Percentiles rank a stretch among this genome's conserved stretches.
Conservation (phyloP, 225 moss, liverwort and hornwort species). For the Bryoerythrophyllum caledonicum region DNA sequence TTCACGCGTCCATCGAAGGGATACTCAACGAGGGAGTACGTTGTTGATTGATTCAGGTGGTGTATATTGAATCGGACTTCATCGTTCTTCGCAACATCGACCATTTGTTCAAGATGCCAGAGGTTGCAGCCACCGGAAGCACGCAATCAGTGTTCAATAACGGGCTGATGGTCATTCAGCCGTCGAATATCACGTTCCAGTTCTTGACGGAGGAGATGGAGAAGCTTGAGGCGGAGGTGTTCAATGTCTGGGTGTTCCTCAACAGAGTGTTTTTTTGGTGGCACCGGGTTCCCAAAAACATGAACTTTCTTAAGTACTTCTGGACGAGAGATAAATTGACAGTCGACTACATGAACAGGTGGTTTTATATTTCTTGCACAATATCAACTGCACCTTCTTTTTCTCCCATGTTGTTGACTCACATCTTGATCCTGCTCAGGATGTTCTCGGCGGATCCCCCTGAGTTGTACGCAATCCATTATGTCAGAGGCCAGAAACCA, state of each 20-base stretch:
- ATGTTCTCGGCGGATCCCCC: conserved; percentile 45
- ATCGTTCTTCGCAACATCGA: conserved; percentile 63
- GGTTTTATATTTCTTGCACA: neutral
- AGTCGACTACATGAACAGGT: conserved; percentile 42
- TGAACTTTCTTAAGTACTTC: conserved; percentile 61
- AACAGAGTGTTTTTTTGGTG: conserved; percentile 70
- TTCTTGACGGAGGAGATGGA: conserved; percentile 59
- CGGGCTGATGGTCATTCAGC: conserved; percentile 81
- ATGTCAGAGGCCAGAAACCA: conserved; percentile 53
- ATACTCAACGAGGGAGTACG: neutral
- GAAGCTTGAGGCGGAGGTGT: conserved; percentile 43
- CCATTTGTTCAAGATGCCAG: conserved; percentile 57
- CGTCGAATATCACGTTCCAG: conserved; percentile 69
- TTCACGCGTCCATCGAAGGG: neutral
- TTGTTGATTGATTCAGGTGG: conserved; percentile 24
- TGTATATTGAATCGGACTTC: conserved; percentile 64
- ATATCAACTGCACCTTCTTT: no score
- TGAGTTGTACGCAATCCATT: conserved; percentile 62
- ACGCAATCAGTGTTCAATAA: conserved; percentile 50
- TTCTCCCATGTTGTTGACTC: neutral
- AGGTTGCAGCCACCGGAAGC: conserved; percentile 60
- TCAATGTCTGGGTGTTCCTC: conserved; percentile 63
- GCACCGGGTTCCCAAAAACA: conserved; percentile 58
- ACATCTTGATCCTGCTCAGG: conserved; percentile 22
- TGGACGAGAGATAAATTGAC: conserved; percentile 52